Conservation (phyloP, 2,329 filamentous ascomycete genomes). For the Rutstroemia sp. region DNA sequence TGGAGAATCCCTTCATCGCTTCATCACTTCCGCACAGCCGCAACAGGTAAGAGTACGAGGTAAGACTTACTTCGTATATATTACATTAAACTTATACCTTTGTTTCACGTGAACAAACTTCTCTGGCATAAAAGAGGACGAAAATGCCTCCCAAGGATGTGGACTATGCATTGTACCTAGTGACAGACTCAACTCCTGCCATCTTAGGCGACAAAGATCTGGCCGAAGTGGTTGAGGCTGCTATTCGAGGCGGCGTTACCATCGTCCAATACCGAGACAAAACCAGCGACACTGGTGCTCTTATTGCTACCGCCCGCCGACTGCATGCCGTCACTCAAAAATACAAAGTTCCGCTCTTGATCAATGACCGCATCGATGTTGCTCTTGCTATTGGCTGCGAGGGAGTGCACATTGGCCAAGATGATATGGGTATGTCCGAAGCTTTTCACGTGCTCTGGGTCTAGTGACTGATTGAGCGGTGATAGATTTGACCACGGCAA, state of each 20-base stretch:
- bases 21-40: too few species aligned
- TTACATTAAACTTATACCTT: too few species aligned
- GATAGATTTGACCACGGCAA: slow-evolving; percentile 55
- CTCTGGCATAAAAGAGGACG: background rate
- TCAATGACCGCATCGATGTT: slow-evolving; percentile 91
- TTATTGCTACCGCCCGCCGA: slow-evolving; percentile 62
- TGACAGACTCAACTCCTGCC: slow-evolving; percentile 84
- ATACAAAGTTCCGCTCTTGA: slow-evolving; percentile 69
- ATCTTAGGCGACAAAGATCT: slow-evolving; percentile 70
- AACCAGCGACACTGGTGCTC: slow-evolving; percentile 61
- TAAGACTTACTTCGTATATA: too few species aligned
- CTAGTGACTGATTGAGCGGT: background rate
- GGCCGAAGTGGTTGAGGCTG: slow-evolving; percentile 63
- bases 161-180: slow-evolving; percentile 81
- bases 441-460: background rate
- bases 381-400: slow-evolving; percentile 79
- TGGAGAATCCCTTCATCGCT: too few species aligned
- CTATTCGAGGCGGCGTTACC: slow-evolving; percentile 72
- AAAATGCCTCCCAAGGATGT: slow-evolving; percentile 37
- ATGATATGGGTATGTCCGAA: slow-evolving; percentile 67
- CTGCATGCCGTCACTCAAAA: slow-evolving; percentile 65
- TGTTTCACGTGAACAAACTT: too few species aligned
- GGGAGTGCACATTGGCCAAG: slow-evolving; percentile 90
- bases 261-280: slow-evolving; percentile 92
- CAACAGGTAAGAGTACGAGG: too few species aligned